phyloP scores from a whole-genome alignment of 805 yeast species.

The Schwanniomyces pseudopolymorphus region DNA sequence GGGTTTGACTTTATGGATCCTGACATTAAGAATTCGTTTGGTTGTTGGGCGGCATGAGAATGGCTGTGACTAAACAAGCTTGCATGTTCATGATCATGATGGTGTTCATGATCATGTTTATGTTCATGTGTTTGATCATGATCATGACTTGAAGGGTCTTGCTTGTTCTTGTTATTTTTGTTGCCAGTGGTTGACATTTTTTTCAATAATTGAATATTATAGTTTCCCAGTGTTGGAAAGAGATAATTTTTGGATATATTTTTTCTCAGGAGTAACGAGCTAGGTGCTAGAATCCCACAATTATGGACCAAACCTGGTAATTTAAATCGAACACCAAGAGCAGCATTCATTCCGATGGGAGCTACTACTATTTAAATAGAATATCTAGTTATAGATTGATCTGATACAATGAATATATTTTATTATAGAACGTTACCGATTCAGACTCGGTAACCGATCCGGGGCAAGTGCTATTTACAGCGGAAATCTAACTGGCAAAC shows the following conservation, averaged over 20 bases:
- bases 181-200: neutral
- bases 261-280: neutral
- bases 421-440: neutral
- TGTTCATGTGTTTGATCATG: conserved; percentile 6
- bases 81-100: conserved; percentile 9
- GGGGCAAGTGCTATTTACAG: conserved; percentile 1
- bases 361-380: neutral
- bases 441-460: conserved; percentile 4
- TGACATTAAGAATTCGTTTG: conserved; percentile 40
- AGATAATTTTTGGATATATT: neutral
- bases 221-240: neutral
- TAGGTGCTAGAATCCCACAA: neutral
- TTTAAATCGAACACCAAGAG: neutral
- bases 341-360: neutral
- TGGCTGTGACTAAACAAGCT: conserved; percentile 33
- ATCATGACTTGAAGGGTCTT: conserved; percentile 6
- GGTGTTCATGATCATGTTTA: conserved; percentile 1
- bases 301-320: neutral
- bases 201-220: neutral
- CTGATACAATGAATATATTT: neutral
- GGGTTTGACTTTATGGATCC: conserved; percentile 52
- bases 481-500: conserved; percentile 10
- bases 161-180: neutral
- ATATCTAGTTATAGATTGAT: neutral
- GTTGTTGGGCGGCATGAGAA: conserved; percentile 45